phyloP scores from a whole-genome alignment of 306 rosid genomes.

The Spatholobus suberectus region DNA sequence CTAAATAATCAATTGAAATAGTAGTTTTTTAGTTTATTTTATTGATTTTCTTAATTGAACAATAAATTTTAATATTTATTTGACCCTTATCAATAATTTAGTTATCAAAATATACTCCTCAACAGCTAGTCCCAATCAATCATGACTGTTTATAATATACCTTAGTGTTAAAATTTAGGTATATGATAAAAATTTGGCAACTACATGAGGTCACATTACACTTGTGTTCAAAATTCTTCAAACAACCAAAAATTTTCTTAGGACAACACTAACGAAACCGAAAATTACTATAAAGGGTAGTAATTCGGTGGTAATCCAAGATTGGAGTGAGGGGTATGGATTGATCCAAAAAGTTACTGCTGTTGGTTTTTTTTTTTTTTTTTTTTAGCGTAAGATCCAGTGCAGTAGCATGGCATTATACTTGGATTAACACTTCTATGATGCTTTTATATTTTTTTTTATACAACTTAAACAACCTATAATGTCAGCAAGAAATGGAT shows the following conservation, averaged over 20 bases:
- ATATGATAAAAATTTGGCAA: not conserved
- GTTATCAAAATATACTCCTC: conserved; percentile 16
- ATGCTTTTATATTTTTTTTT: too few species aligned
- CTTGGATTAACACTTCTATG: too few species aligned
- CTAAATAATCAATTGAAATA: not conserved
- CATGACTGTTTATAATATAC: not conserved
- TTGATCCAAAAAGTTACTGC: too few species aligned
- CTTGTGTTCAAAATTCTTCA: not conserved
- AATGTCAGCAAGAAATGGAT: too few species aligned
- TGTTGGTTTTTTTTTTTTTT: too few species aligned
- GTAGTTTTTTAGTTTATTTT: conserved; percentile 3
- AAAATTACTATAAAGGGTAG: not conserved
- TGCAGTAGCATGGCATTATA: too few species aligned
- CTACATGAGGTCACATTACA: not conserved
- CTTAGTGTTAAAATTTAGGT: not conserved
- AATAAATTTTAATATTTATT: not conserved
- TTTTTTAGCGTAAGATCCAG: too few species aligned
- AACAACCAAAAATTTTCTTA: not conserved
- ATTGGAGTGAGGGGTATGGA: too few species aligned
- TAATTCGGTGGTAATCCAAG: too few species aligned
- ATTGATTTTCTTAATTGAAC: not conserved
- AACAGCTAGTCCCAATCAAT: not conserved
- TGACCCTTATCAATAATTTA: not conserved
- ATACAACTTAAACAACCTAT: too few species aligned
- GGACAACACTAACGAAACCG: not conserved